Evolutionary conservation across 2,329 filamentous ascomycete species (phyloP), one percentile per base, ranked within the genome.

Genomic region (Neonectria hederae): DNA sequence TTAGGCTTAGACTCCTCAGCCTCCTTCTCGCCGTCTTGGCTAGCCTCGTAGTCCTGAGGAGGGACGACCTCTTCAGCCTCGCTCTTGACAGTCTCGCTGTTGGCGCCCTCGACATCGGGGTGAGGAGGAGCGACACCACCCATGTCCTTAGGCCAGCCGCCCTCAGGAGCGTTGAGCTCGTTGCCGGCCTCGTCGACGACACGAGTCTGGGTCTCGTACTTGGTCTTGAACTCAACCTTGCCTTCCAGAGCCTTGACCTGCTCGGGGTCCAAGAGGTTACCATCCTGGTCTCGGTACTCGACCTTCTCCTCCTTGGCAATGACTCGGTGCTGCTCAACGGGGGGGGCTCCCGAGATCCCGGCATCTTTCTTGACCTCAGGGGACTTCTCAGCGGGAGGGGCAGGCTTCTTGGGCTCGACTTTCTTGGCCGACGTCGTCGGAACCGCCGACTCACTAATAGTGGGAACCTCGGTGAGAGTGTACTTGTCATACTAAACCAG

Each of bases 151-250:
- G 74, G 75, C 77, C 74, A 77, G 22, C 77, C 82, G 42, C 79
- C 83, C 24, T 78, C 76, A 14, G 82, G 81, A 35, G 78, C 72
- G 11, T 78, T 77, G n/a, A 97, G 80, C 75, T 97, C 92, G 69
- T 94, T 93, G 64, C 94, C 96, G 46, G 89, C 78, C 56, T 87
- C 87, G 78, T 97, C 93, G 43, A 97, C 84, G 60, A 98, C 80
- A 62, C 93, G 90, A 9, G 94, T 97, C 69, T 92, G 88, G n/a
- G 95, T 97, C 84, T 98, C 95, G 77, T 97, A 97, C 70, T 91
- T 91, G 13, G 96, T 98, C 82, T 97, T 90, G 82, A 99, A 97
- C 74, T 93, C 93, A 64, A 98, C 94, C 80, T 97, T 97, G 74
- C 95, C 96, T 78, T 95, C 88, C 32, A 99, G 87, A 21, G 87